phyloP scores from a whole-genome alignment of 805 yeast genomes.

The Lipomyces chichibuensis region DNA sequence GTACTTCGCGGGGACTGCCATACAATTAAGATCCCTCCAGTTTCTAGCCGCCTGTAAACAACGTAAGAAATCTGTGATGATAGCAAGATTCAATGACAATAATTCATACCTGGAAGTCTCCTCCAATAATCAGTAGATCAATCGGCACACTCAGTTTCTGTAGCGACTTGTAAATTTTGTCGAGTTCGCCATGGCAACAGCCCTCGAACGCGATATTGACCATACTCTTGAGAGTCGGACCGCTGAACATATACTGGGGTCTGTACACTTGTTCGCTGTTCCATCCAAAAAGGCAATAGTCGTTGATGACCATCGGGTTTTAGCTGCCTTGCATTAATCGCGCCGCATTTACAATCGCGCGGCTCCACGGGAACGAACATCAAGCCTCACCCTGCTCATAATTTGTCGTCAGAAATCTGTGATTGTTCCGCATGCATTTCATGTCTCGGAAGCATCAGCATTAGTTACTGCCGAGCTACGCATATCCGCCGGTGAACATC shows the following conservation, averaged over 20 bases:
- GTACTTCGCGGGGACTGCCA: slow-evolving; percentile 82
- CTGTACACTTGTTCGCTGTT: background rate
- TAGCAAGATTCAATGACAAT: background rate
- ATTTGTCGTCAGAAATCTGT: too few relatives aligned
- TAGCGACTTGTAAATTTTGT: slow-evolving; percentile 55
- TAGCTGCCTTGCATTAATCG: background rate
- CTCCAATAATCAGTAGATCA: slow-evolving; percentile 75
- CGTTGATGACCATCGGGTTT: background rate
- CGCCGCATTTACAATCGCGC: too few relatives aligned
- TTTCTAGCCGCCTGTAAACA: slow-evolving; percentile 61
- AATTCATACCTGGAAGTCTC: slow-evolving; percentile 62
- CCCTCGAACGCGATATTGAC: slow-evolving; percentile 74
- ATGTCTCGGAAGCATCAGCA: too few relatives aligned
- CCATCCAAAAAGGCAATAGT: background rate
- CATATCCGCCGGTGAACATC: too few relatives aligned
- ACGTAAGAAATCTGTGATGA: background rate
- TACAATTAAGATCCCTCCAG: slow-evolving; percentile 62
- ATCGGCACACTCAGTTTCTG: slow-evolving; percentile 41
- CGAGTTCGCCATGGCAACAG: slow-evolving; percentile 83
- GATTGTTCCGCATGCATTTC: too few relatives aligned
- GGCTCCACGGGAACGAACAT: too few relatives aligned
- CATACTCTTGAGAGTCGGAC: background rate
- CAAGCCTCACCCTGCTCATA: too few relatives aligned
- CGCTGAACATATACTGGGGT: background rate
- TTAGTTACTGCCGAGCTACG: too few relatives aligned